Evolutionary conservation across 2,329 filamentous ascomycete genomes (phyloP).

Genomic region (Chaetomiaceae sp.): DNA sequence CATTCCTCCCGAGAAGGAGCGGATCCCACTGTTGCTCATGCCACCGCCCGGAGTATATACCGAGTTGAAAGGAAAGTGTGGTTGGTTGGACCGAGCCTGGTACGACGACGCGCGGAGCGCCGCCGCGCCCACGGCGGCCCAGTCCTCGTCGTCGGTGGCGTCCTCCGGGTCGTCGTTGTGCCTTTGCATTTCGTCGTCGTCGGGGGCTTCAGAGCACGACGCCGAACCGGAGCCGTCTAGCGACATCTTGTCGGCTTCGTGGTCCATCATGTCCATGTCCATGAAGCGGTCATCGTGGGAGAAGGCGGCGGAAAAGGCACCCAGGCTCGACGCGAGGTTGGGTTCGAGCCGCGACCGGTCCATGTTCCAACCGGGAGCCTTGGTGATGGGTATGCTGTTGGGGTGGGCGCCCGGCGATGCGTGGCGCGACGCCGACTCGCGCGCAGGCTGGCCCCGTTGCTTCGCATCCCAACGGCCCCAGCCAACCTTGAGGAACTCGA

Average conservation of each 20-base stretch:
- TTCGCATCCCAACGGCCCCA: slow-evolving; percentile 95
- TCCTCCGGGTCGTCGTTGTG: slow-evolving; percentile 76
- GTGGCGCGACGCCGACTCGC: slow-evolving; percentile 36
- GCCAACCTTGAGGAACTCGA: slow-evolving; percentile 90
- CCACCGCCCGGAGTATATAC: slow-evolving; percentile 44
- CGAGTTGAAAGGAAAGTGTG: slow-evolving; percentile 43
- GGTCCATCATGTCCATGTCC: slow-evolving; percentile 65
- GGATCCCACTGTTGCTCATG: slow-evolving; percentile 28
- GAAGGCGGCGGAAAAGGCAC: slow-evolving; percentile 64
- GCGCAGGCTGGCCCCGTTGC: slow-evolving; percentile 58
- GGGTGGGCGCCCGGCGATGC: slow-evolving; percentile 42
- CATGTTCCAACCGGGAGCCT: slow-evolving; percentile 38
- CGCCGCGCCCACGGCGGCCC: slow-evolving; percentile 83
- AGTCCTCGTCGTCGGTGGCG: slow-evolving; percentile 92
- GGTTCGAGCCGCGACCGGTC: slow-evolving; percentile 46
- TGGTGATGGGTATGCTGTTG: slow-evolving; percentile 54
- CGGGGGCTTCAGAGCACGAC: slow-evolving; percentile 70
- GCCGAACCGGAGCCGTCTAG: slow-evolving; percentile 64
- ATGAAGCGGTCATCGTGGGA: slow-evolving; percentile 64
- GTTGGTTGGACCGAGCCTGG: slow-evolving; percentile 50
- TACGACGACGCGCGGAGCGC: slow-evolving; percentile 69
- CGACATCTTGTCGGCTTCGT: slow-evolving; percentile 95
- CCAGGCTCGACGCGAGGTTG: slow-evolving; percentile 56
- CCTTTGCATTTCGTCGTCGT: slow-evolving; percentile 59
- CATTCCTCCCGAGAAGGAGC: slow-evolving; percentile 51